Conservation (phyloP, 169 alveolate genomes). For the Toxoplasma gondii region DNA sequence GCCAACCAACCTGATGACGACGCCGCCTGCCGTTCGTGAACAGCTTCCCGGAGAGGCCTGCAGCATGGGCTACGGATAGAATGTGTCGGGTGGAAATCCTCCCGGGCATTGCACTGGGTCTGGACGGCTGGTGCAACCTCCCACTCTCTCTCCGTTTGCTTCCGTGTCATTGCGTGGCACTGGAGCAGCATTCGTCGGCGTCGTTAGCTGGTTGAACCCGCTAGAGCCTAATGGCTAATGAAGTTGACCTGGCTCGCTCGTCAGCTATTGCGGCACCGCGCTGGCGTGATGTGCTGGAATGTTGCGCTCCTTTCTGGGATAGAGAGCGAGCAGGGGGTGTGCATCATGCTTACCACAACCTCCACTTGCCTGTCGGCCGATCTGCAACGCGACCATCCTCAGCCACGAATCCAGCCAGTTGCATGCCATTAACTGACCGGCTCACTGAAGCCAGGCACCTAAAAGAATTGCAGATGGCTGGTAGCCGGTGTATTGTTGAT, state of each 20-base stretch:
- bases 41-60: not conserved
- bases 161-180: not conserved
- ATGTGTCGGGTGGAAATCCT: not conserved
- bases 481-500: too few relatives aligned
- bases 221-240: not conserved
- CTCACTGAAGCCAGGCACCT: too few relatives aligned
- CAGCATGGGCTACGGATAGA: not conserved
- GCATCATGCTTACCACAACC: not conserved
- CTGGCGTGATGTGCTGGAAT: not conserved
- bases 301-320: too few relatives aligned
- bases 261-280: not conserved
- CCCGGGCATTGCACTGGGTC: not conserved
- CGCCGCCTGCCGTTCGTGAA: not conserved
- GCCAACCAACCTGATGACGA: not conserved
- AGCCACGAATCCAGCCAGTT: too few relatives aligned
- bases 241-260: not conserved
- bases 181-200: not conserved
- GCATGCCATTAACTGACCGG: too few relatives aligned
- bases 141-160: not conserved
- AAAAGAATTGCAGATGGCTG: too few relatives aligned
- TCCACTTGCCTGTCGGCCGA: too few relatives aligned
- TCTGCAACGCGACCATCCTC: too few relatives aligned
- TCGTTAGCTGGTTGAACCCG: not conserved
- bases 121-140: not conserved
- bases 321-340: not conserved